Base-by-base conservation (phyloP, 106 monocot species). In the Alisma plantagoaquatica region DNA sequence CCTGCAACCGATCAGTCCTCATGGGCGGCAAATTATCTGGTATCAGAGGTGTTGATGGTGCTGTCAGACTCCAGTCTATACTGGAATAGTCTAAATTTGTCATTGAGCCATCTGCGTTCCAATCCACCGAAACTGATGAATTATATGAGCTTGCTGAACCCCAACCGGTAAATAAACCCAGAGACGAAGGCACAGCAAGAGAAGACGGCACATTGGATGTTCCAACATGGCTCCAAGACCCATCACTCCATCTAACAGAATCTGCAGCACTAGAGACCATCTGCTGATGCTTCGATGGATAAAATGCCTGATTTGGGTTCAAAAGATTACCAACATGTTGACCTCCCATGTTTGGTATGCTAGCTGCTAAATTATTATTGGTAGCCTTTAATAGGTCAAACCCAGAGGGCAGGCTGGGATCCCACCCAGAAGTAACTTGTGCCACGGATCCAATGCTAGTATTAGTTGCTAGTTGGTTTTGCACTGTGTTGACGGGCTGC, bases 61-160 rank as follows among this genome's bases (percentile, higher is more conserved):
- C n/a, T 15, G 86, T 82, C 23, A 86, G 22, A 67, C 86, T 92
- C 92, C 92, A 92, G 58, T 92, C 92, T 59, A 92, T 74, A 46
- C 57, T 68, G n/a, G 78, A 66, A 41, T 82, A 92, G 61, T 92
- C 86, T 18, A 70, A 66, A 11, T 65, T 68, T 0, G 69, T 26
- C 32, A 59, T 58, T 6, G 49, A 28, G 17, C 68, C 66, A 26
- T 62, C 57, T 1, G 61, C 63, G 33, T 56, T 79, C 92, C 86
- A 92, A 49, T 86, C 81, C 17, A 70, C 57, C 7, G 68, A 61
- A 0, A 70, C 64, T 0, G 67, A 66, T 10, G 68, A 31, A 25
- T 27, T 33, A 1, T 67, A 73, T 0, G 81, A 73, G 16, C 75
- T 66, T 0, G 64, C 32, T 0, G 72, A 64, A 3, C 75, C 68